phyloP scores from a whole-genome alignment of 371 early-diverging fungal species.

The Capillidium rhysosporum region DNA sequence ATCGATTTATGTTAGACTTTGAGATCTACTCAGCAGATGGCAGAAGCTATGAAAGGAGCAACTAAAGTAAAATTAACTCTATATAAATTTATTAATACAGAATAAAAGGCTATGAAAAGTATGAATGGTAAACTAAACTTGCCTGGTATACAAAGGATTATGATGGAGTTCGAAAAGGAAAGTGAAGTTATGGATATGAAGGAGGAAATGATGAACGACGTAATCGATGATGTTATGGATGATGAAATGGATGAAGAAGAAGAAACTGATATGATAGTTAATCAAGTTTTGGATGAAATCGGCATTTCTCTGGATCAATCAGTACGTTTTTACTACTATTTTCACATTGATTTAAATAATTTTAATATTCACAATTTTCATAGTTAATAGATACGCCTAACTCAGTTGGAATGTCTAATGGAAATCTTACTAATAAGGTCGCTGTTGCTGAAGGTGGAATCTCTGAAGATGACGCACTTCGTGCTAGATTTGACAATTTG shows the following conservation, averaged over 20 bases:
- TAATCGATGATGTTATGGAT: conserved; percentile 87
- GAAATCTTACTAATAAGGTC: conserved; percentile 15
- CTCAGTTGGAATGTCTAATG: conserved; percentile 23
- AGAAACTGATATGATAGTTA: conserved; percentile 66
- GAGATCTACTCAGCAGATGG: conserved; percentile 86
- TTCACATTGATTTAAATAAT: background rate
- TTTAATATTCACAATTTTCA: conserved; percentile 3
- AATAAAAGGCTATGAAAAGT: conserved; percentile 59
- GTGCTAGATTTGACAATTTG: conserved; percentile 76
- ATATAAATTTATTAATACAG: background rate
- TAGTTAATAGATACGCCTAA: conserved; percentile 40
- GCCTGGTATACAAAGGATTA: conserved; percentile 79
- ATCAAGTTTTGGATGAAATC: conserved; percentile 88
- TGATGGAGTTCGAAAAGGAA: conserved; percentile 94
- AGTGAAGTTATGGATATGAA: conserved; percentile 96
- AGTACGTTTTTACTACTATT: conserved; percentile 15
- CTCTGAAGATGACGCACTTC: conserved; percentile 62
- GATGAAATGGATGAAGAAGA: conserved; percentile 86
- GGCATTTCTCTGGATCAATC: conserved; percentile 52
- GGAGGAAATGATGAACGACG: conserved; percentile 94
- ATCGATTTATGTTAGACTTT: conserved; percentile 34
- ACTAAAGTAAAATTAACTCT: conserved; percentile 29
- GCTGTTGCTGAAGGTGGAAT: conserved; percentile 23
- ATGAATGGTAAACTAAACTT: conserved; percentile 91
- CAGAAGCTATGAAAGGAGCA: conserved; percentile 88